These are phyloP conservation scores for Cytospora piceicola DNA, from an alignment of 2,329 filamentous ascomycete species.

Conservation along the genomic window DNA sequence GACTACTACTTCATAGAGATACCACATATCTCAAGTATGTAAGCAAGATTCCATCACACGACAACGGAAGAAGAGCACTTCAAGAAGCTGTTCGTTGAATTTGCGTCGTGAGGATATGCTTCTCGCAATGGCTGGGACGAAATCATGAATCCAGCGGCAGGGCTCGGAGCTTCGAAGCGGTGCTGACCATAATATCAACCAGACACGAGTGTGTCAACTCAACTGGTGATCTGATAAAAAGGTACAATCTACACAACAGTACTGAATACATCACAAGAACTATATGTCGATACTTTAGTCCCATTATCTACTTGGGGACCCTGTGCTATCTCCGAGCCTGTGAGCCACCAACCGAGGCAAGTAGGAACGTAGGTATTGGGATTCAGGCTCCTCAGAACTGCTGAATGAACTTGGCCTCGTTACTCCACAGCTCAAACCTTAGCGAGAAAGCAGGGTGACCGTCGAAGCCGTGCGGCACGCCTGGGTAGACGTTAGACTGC, in stretches of 20 bases:
- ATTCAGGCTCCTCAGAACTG: neutral
- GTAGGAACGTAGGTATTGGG: neutral
- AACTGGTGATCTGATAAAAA: neutral
- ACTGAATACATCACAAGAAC: neutral
- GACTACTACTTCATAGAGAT: too few species aligned
- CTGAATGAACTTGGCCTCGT: conserved; percentile 5
- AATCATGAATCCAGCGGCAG: too few species aligned
- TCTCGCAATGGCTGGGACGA: too few species aligned
- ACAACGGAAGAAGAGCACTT: too few species aligned
- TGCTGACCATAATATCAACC: too few species aligned
- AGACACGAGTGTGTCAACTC: neutral
- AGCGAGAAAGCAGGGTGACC: conserved; percentile 2
- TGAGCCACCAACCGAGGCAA: neutral
- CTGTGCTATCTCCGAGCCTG: neutral
- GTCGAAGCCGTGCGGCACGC: conserved; percentile 46
- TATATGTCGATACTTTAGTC: neutral
- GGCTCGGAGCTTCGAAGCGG: too few species aligned
- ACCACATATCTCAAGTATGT: too few species aligned
- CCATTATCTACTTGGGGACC: neutral
- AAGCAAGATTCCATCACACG: too few species aligned
- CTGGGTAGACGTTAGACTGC: conserved; percentile 47
- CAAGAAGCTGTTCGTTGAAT: too few species aligned
- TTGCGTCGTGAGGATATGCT: too few species aligned
- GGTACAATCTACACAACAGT: neutral
- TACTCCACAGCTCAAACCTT: conserved; percentile 1